Percentiles rank a stretch among this genome's conserved stretches.
These are phyloP conservation scores for Trametes versicolor DNA, from an alignment of 1,284 basidiomycete genomes.

Conservation along the genomic window DNA sequence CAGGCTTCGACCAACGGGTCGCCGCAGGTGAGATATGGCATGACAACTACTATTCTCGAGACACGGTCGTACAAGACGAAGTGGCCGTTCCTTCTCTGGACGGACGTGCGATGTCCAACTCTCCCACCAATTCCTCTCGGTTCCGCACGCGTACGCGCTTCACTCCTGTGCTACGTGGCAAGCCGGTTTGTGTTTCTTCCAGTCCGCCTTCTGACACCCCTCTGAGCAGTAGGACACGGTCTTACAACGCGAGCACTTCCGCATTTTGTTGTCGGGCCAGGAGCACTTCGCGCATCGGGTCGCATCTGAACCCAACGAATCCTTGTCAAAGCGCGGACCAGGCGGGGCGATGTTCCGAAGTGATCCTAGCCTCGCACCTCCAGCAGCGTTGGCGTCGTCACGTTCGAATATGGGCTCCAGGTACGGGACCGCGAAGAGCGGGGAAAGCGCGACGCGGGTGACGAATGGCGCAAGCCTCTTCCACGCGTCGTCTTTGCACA, in stretches of 20 bases:
- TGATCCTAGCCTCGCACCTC: no score
- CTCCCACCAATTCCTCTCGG: no score
- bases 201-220: constrained; percentile 54
- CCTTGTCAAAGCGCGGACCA: no score
- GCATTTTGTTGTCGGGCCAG: constrained; percentile 39
- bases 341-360: no score
- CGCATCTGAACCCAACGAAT: not conserved
- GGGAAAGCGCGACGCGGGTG: constrained; percentile 58
- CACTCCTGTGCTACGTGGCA: not conserved
- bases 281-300: constrained; percentile 26
- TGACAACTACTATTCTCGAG: no score
- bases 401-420: constrained; percentile 12
- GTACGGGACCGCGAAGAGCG: constrained; percentile 58
- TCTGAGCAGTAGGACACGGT: constrained; percentile 51
- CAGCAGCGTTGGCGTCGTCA: not conserved
- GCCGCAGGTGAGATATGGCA: no score
- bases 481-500: constrained; percentile 46
- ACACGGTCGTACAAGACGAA: no score
- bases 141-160: no score
- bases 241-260: constrained; percentile 49
- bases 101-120: no score
- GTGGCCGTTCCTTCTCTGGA: no score
- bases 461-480: constrained; percentile 48
- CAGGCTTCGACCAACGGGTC: no score
- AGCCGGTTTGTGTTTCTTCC: constrained; percentile 50